Evolutionary conservation across 75 land plant species (phyloP), one percentile per base, ranked within the genome.

Genomic region (Sequoia sempervirens): DNA sequence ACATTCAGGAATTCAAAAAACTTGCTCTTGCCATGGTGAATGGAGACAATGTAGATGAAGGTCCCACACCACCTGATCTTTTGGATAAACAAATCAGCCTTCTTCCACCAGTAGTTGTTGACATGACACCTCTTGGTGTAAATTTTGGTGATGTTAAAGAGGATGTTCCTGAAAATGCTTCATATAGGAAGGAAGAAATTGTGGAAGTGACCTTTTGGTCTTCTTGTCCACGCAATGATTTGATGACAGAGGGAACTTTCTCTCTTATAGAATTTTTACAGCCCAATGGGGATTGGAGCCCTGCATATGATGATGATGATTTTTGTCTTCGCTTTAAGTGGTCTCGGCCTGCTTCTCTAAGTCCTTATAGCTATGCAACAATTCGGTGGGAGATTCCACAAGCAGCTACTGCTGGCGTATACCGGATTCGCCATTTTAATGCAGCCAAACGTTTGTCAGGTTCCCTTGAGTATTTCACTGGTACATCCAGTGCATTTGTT

Each of bases 1-100:
- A 96, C 88, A 95, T 95, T 78, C 98, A 96, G 80, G 97, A 95
- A 85, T 96, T 96, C 88, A 88, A 86, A 89, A 96, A 92, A 82
- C 88, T 96, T 38, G 97, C 98, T 17, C 45, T 85, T 72, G 89
- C 97, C 34, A 86, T 96, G 37, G 85, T 92, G 30, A 82, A 52
- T 38, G 91, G 83, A 18, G 50, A 58, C 20, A 23, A 75, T 28
- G 86, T 92, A 43, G 84, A 83, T 32, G 85, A 86, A 40, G 93
- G 93, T 12, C 93, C 92, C 18, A 84, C 85, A 40, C 97, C 98
- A 20, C 97, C 97, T 13, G 90, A 95, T 82, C 93, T 96, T 41
- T 84, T 96, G 12, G 80, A 84, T 73, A 90, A 91, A 79, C 98
- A 96, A 82, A 84, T 96, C 47, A 89, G 91, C 83, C 85, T 96